Percentiles rank a stretch among this genome's conserved stretches.
Conservation (phyloP, 768 basidiomycete species). For the Suillus subluteus region DNA sequence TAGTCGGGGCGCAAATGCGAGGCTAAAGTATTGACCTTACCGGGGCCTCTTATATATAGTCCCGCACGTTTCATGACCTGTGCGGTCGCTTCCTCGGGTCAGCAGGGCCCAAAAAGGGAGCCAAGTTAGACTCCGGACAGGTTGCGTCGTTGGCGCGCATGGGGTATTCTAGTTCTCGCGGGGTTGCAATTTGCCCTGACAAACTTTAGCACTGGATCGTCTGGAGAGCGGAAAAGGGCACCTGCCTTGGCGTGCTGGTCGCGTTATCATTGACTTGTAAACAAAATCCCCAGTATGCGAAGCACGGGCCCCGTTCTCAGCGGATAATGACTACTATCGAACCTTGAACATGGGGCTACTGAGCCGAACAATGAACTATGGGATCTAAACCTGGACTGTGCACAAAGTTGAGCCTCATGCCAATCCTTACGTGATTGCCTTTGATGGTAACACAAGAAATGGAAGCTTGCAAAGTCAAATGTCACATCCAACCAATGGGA, state of each 20-base stretch:
- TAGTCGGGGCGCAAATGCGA: not conserved
- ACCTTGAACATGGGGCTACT: not conserved
- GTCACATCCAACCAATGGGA: not conserved
- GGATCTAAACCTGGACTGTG: not conserved
- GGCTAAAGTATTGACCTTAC: too few species aligned
- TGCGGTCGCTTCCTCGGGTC: conserved; percentile 9
- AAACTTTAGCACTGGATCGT: not conserved
- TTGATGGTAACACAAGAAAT: not conserved
- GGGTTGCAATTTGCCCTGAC: conserved; percentile 1
- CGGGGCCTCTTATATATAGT: not conserved
- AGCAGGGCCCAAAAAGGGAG: not conserved
- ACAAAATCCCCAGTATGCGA: not conserved
- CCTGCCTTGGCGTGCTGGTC: conserved; percentile 1
- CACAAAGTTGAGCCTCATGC: not conserved
- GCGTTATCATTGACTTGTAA: not conserved
- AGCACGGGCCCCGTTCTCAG: not conserved
- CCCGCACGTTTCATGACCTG: conserved; percentile 2
- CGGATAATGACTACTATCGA: not conserved
- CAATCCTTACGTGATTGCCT: conserved; percentile 7
- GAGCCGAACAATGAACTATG: not conserved
- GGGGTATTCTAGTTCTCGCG: conserved; percentile 1
- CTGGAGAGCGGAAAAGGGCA: not conserved
- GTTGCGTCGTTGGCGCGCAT: not conserved
- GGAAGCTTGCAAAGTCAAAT: conserved; percentile 4
- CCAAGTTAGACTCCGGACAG: not conserved